Conservation (phyloP, 2,329 filamentous ascomycete genomes). For the Diaporthe citriasiana region DNA sequence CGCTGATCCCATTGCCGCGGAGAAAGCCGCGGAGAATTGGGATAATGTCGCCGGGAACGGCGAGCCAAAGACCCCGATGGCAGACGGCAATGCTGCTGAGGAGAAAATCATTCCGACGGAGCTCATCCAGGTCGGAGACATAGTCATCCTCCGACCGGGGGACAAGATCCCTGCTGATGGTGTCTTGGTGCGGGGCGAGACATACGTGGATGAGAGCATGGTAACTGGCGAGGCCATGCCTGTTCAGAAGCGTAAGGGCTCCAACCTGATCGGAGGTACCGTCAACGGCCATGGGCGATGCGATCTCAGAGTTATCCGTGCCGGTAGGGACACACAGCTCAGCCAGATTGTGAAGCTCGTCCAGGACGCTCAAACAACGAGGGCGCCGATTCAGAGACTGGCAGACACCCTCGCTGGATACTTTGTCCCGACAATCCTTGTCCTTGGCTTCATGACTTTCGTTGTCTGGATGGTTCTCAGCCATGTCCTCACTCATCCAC, state of each 20-base stretch:
- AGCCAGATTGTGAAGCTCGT: constrained; percentile 99
- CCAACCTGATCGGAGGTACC: constrained; percentile 88
- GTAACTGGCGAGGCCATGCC: constrained; percentile 98
- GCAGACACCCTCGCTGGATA: constrained; percentile 93
- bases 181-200: constrained; percentile 87
- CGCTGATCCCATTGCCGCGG: constrained; percentile 90
- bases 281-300: constrained; percentile 94
- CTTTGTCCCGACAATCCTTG: constrained; percentile 91
- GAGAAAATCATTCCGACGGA: constrained; percentile 93
- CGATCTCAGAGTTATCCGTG: constrained; percentile 92
- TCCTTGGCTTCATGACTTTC: constrained; percentile 88
- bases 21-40: constrained; percentile 90
- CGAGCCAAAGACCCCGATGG: constrained; percentile 61
- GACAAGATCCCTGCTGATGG: constrained; percentile 98
- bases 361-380: constrained; percentile 94
- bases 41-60: constrained; percentile 57
- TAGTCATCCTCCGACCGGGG: constrained; percentile 92
- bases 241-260: constrained; percentile 87
- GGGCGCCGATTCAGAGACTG: constrained; percentile 93
- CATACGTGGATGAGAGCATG: constrained; percentile 97
- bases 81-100: constrained; percentile 76
- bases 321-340: constrained; percentile 94
- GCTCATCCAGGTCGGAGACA: constrained; percentile 91
- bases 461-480: constrained; percentile 94
- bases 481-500: constrained; percentile 86